Base-by-base conservation (phyloP, 805 yeast species). In the Metschnikowia vanudenii region DNA sequence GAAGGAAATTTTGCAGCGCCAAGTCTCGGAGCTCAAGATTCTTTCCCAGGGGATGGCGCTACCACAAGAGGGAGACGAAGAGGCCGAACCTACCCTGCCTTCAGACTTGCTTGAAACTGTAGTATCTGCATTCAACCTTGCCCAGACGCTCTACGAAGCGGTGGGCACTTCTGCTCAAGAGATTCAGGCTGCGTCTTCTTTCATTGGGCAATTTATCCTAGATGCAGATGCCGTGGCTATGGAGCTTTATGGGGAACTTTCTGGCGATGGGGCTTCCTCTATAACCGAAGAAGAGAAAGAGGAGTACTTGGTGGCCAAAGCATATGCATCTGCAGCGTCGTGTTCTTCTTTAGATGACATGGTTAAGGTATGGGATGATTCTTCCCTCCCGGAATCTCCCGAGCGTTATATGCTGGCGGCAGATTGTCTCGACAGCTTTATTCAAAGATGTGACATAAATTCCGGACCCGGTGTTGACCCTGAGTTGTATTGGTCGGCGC, bases 401-500 rank as follows among this genome's bases (percentile, higher is more conserved):
- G 79, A 75, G 39, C 64, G 68, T 39, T 60, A 62, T 37, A 61
- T 78, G 62, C 46, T 65, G 44, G 75, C 75, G 9, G 67, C 74
- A 1, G 78, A 76, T 26, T 73, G 71, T 42, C 57, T 75, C 17
- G 74, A 78, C 45, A 67, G 69, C 0, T 60, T 70, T n/a, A 42
- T 78, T 11, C 78, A 75, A 32, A 63, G 73, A 39, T 51, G 58
- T 22, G 67, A 60, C 38, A 32, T 59, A 22, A 57, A 33, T 19
- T 32, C 43, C 4, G 31, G 26, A 18, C 36, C 47, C 18, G 40
- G 56, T 7, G 43, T 41, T 2, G 41, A 46, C 49, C 19, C 58
- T 3, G 59, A 56, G 1, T 20, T 36, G 1, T 64, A 57, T 45
- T 79, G 82, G 82, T 52, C 56, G 18, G 60, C 67, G 1, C 60